These are phyloP conservation scores for Blumeria graminis DNA, from an alignment of 2,329 filamentous ascomycete genomes.

Conservation along the genomic window DNA sequence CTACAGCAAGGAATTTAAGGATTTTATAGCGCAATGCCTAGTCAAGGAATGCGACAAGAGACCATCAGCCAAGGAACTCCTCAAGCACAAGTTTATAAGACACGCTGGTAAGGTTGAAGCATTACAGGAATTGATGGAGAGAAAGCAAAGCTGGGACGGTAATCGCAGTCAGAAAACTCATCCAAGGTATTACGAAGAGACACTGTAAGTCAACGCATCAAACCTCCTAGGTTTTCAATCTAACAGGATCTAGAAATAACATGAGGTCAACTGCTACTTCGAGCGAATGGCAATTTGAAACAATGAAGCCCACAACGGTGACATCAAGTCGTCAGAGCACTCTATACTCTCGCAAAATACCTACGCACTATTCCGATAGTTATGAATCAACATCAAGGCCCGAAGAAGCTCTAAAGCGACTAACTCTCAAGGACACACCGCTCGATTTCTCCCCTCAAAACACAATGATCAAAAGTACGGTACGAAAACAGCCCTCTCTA, in stretches of 20 bases:
- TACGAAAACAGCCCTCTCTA: conserved; percentile 18
- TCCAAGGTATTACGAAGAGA: conserved; percentile 81
- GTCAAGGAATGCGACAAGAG: conserved; percentile 76
- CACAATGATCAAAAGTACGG: conserved; percentile 37
- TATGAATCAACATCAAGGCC: conserved; percentile 13
- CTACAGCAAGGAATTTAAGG: conserved; percentile 78
- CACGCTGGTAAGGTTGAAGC: conserved; percentile 71
- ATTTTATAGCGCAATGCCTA: conserved; percentile 75
- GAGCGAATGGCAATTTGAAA: conserved; percentile 92
- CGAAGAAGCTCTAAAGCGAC: conserved; percentile 34
- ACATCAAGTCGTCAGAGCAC: conserved; percentile 26
- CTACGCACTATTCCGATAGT: conserved; percentile 25
- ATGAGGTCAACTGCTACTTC: conserved; percentile 42
- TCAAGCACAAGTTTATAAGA: conserved; percentile 73
- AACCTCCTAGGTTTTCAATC: background rate
- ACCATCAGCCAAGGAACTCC: conserved; percentile 63
- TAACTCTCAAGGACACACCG: conserved; percentile 36
- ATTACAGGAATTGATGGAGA: conserved; percentile 65
- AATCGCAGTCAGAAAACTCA: conserved; percentile 43
- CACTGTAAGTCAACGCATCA: conserved; percentile 27
- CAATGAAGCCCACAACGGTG: conserved; percentile 48
- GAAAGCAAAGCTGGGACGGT: conserved; percentile 62
- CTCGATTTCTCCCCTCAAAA: conserved; percentile 28
- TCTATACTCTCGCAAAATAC: conserved; percentile 29
- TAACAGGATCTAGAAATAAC: conserved; percentile 25